Evolutionary conservation across 2,329 filamentous ascomycete genomes (phyloP).

Genomic region (Seiridium cupressi): DNA sequence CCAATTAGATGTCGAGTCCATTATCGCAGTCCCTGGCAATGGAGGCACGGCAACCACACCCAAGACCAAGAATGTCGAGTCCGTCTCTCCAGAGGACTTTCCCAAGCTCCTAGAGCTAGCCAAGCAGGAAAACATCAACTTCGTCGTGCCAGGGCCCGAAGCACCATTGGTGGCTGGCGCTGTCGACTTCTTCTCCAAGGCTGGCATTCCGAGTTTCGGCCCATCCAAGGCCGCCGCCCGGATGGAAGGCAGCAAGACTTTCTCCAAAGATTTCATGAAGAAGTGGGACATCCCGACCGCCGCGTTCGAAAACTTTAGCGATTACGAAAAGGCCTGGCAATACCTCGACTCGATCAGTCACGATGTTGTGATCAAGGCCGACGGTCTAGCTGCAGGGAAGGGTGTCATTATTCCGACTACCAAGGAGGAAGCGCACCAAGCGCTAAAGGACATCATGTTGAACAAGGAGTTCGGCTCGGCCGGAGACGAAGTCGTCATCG

Average conservation of each 20-base stretch:
- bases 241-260: constrained; percentile 96
- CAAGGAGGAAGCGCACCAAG: constrained; percentile 79
- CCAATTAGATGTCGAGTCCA: constrained; percentile 62
- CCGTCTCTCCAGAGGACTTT: constrained; percentile 75
- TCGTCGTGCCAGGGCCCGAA: constrained; percentile 89
- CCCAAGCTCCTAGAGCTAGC: constrained; percentile 73
- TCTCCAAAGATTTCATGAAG: constrained; percentile 97
- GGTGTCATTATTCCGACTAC: constrained; percentile 85
- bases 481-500: constrained; percentile 89
- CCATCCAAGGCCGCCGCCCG: constrained; percentile 80
- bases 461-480: constrained; percentile 82
- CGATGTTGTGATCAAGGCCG: constrained; percentile 89
- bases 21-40: constrained; percentile 75
- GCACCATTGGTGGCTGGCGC: constrained; percentile 91
- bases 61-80: constrained; percentile 71
- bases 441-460: constrained; percentile 87
- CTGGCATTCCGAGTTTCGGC: constrained; percentile 79
- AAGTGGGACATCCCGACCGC: constrained; percentile 88
- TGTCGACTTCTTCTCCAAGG: constrained; percentile 69
- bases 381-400: constrained; percentile 89
- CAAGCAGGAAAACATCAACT: constrained; percentile 68
- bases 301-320: constrained; percentile 82
- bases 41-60: constrained; percentile 74
- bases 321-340: constrained; percentile 67
- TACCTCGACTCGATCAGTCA: constrained; percentile 73